Percentiles rank a stretch among this genome's conserved stretches.
Evolutionary conservation across 495 filamentous ascomycete species (phyloP).

Genomic region (Pyronema domesticum): DNA sequence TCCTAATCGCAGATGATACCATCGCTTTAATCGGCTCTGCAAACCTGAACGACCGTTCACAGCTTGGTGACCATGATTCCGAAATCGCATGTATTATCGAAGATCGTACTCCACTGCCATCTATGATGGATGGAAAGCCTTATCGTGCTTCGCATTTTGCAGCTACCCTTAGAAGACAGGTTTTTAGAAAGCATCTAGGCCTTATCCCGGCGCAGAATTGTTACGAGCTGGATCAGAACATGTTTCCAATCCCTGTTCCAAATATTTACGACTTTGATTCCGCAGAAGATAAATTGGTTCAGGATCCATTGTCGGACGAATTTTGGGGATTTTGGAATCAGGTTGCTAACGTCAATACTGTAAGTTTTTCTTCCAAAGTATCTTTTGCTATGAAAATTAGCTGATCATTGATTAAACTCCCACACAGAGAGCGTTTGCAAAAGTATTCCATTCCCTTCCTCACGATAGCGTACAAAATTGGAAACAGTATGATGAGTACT

Average conservation of each 20-base stretch:
- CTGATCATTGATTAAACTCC: neutral
- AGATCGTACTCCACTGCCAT: constrained; percentile 51
- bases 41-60: constrained; percentile 88
- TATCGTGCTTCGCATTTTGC: constrained; percentile 68
- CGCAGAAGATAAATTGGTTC: constrained; percentile 51
- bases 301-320: constrained; percentile 50
- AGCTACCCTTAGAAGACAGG: constrained; percentile 58
- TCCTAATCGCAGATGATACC: constrained; percentile 82
- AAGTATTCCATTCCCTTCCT: constrained; percentile 77
- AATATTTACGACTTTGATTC: constrained; percentile 75
- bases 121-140: constrained; percentile 50
- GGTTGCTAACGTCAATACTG: constrained; percentile 62
- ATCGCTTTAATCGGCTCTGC: constrained; percentile 81
- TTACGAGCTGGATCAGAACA: constrained; percentile 48
- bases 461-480: constrained; percentile 65
- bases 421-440: constrained; percentile 44
- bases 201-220: constrained; percentile 56
- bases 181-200: constrained; percentile 85
- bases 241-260: constrained; percentile 50
- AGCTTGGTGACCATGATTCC: constrained; percentile 62
- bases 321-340: constrained; percentile 55
- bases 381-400: neutral
- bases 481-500: constrained; percentile 74
- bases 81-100: constrained; percentile 71
- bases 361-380: neutral